These are phyloP conservation scores for Beauveria asiatica DNA, from an alignment of 2,329 filamentous ascomycete genomes.

Conservation along the genomic window DNA sequence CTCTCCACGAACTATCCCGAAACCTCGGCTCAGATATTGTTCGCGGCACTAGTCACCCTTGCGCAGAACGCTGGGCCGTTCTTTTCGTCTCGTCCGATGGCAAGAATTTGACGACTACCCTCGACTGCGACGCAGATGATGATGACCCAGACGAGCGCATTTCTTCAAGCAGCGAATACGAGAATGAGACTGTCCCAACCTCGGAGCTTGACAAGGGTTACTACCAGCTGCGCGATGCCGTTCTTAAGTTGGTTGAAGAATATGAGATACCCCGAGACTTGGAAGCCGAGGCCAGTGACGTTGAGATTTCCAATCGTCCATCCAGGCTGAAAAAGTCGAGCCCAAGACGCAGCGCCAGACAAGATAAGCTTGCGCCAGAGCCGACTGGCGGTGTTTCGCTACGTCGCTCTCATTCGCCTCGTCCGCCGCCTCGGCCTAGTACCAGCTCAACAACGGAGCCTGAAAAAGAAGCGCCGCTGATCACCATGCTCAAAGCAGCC, in stretches of 20 bases:
- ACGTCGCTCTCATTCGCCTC: not conserved
- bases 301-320: constrained; percentile 64
- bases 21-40: constrained; percentile 55
- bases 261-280: constrained; percentile 68
- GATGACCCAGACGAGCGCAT: constrained; percentile 53
- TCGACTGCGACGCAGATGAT: constrained; percentile 63
- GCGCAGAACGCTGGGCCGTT: constrained; percentile 74
- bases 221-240: constrained; percentile 70
- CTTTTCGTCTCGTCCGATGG: constrained; percentile 71
- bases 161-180: constrained; percentile 47
- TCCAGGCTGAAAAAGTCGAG: constrained; percentile 51
- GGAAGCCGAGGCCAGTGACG: constrained; percentile 49
- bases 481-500: constrained; percentile 68
- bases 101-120: constrained; percentile 57
- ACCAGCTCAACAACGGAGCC: constrained; percentile 2
- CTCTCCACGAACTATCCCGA: constrained; percentile 63
- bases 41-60: constrained; percentile 65
- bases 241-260: constrained; percentile 72
- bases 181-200: constrained; percentile 51
- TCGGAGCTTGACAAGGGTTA: constrained; percentile 70
- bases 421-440: not conserved
- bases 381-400: constrained; percentile 4
- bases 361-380: constrained; percentile 1
- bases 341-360: constrained; percentile 40
- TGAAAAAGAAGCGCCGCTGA: constrained; percentile 29